phyloP scores from a whole-genome alignment of 805 yeast species.

The Blastobotrys chiropterorum region DNA sequence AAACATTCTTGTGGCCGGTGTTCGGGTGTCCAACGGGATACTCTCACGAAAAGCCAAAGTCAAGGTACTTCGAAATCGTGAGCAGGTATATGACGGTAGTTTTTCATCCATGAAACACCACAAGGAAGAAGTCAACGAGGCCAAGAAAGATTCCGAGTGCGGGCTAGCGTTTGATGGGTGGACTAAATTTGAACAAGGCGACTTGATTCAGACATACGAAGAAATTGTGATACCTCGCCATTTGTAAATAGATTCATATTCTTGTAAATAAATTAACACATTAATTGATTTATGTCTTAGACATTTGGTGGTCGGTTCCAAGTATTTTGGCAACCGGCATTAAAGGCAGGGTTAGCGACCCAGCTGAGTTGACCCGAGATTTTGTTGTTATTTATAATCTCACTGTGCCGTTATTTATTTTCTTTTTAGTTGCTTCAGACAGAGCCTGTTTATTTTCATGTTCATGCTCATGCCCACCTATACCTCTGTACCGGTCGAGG shows the following conservation, averaged over 20 bases:
- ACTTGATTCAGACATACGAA: conserved; percentile 66
- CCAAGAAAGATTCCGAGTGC: conserved; percentile 83
- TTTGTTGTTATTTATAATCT: too few relatives aligned
- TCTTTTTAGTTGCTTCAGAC: too few relatives aligned
- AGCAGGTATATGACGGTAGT: conserved; percentile 48
- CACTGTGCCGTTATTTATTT: too few relatives aligned
- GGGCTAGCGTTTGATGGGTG: conserved; percentile 69
- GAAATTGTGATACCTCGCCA: conserved; percentile 53
- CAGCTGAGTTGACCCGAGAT: too few relatives aligned
- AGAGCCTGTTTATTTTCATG: too few relatives aligned
- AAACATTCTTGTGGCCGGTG: conserved; percentile 73
- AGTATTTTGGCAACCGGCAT: neutral
- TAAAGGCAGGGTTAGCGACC: too few relatives aligned
- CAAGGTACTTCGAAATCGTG: conserved; percentile 49
- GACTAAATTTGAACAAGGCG: conserved; percentile 69
- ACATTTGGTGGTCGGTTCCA: neutral
- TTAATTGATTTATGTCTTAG: neutral
- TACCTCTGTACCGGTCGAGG: neutral
- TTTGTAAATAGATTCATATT: conserved; percentile 16
- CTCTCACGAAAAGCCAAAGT: conserved; percentile 54
- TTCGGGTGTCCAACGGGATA: conserved; percentile 66
- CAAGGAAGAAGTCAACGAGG: conserved; percentile 72
- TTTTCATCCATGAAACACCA: conserved; percentile 71
- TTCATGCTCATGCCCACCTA: too few relatives aligned
- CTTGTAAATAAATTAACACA: neutral